Evolutionary conservation across 768 basidiomycete species (phyloP), one percentile per base, ranked within the genome.

Genomic region (Hygrophorus russula): DNA sequence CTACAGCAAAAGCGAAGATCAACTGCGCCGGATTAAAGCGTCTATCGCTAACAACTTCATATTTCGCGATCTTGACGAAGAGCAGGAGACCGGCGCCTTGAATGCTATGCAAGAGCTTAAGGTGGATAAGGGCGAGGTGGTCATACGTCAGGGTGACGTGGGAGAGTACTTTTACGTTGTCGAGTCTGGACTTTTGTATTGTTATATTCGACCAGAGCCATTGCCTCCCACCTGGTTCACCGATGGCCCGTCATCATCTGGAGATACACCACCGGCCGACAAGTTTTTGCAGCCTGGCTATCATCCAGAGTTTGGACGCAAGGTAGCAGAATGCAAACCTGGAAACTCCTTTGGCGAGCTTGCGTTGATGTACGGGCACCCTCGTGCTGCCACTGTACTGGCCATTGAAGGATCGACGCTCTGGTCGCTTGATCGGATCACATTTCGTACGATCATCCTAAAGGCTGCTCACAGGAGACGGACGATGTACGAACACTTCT

Each of bases 121-220:
- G 5, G 78, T 88, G 11, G 65, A 62, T 24, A 67, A 74, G 48
- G 81, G 82, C 49, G 82, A 92, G 51, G 81, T 93, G n/a, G 82
- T 99, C 48, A 97, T 99, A 52, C 78, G 86, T 39, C 96, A 99
- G 61, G 96, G 96, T 37, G 93, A 96, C 52, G 86, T 89, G 14
- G 96, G 96, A 42, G 93, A 97, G 54, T 92, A 81, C 64, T 98
- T 97, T 61, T 99, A 99, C 62, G 88, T 97, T 42, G 91, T 98
- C 50, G 96, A 98, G 64, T 72, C 74, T 35, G 96, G 96, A 2
- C 64, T 78, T 45, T 69, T 98, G 48, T 73, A 92, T 52, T 86
- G 90, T 59, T 97, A 80, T 60, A 80, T 83, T 51, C 77, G 73
- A 42, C 71, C 76, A 3, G 82, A 81, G 37, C 76, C 78, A 5